A percentile compares a stretch with the other conserved stretches of the same genome.
Evolutionary conservation across 805 yeast species (phyloP).

Genomic region (Yamadazyma olivae): DNA sequence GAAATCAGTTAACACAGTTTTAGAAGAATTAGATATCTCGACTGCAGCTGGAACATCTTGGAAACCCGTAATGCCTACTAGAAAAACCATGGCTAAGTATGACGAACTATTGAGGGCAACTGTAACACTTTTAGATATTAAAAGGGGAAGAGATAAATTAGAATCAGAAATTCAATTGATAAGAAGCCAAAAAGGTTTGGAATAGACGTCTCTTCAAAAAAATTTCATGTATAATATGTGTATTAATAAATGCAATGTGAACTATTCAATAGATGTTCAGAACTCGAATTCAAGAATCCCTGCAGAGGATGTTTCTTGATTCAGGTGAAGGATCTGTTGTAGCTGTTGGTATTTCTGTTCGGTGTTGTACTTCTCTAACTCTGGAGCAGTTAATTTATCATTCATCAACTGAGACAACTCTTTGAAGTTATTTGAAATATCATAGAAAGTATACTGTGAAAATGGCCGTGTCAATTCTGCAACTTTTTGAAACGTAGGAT

Average conservation of each 20-base stretch:
- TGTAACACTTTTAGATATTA: conserved; percentile 72
- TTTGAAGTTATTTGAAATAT: conserved; percentile 9
- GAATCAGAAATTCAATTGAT: conserved; percentile 64
- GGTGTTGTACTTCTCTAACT: not conserved
- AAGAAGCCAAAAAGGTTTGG: conserved; percentile 39
- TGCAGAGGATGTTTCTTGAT: too few species aligned
- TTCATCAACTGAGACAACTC: conserved; percentile 6
- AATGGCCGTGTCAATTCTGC: conserved; percentile 6
- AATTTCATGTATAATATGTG: not conserved
- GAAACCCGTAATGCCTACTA: conserved; percentile 87
- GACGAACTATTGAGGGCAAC: conserved; percentile 72
- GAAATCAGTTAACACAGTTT: conserved; percentile 65
- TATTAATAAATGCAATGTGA: not conserved
- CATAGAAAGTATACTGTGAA: conserved; percentile 8
- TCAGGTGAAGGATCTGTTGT: too few species aligned
- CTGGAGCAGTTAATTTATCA: conserved; percentile 3
- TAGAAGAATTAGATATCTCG: conserved; percentile 80
- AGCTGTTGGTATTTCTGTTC: not conserved
- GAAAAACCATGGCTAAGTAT: conserved; percentile 68
- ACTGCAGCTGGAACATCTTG: conserved; percentile 45
- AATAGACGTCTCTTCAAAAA: too few species aligned
- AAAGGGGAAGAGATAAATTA: conserved; percentile 81
- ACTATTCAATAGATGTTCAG: not conserved
- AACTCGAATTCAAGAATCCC: conserved; percentile 8
- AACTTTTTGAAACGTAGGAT: conserved; percentile 7